These are phyloP conservation scores for Theobroma cacao DNA, from an alignment of 345 rosid genomes.

Conservation along the genomic window DNA sequence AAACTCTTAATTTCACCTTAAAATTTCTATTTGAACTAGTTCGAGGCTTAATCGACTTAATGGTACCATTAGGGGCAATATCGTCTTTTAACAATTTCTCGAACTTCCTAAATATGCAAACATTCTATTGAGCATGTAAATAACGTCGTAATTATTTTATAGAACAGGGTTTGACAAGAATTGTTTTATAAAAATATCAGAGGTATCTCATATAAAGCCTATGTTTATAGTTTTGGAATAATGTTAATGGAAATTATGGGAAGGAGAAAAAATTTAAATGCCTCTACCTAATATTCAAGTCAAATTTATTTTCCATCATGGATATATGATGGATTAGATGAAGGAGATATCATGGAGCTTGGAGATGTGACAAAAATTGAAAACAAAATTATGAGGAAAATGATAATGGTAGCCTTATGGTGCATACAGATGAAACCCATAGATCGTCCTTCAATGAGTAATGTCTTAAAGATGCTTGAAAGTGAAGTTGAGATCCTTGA, in stretches of 20 bases:
- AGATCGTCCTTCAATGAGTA: not conserved
- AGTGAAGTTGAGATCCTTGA: not conserved
- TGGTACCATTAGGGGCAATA: too few species aligned
- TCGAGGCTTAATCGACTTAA: too few species aligned
- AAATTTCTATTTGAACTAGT: too few species aligned
- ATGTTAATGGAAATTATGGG: not conserved
- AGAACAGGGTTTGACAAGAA: too few species aligned
- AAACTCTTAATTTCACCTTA: too few species aligned
- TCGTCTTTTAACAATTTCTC: too few species aligned
- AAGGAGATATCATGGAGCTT: not conserved
- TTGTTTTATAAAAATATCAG: not conserved
- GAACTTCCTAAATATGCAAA: too few species aligned
- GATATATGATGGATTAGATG: not conserved
- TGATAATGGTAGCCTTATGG: conserved; percentile 4
- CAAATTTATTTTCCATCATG: conserved; percentile 1
- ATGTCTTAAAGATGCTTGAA: not conserved
- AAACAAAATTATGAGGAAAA: not conserved
- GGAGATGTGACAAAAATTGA: not conserved
- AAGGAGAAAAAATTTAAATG: not conserved
- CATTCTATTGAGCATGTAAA: too few species aligned
- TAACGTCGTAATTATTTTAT: too few species aligned
- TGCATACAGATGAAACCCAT: not conserved
- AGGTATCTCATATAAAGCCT: not conserved
- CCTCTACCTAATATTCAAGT: not conserved
- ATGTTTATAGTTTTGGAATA: not conserved